Conservation (phyloP, 495 filamentous ascomycete genomes). For the Schizothecium vesticola region DNA sequence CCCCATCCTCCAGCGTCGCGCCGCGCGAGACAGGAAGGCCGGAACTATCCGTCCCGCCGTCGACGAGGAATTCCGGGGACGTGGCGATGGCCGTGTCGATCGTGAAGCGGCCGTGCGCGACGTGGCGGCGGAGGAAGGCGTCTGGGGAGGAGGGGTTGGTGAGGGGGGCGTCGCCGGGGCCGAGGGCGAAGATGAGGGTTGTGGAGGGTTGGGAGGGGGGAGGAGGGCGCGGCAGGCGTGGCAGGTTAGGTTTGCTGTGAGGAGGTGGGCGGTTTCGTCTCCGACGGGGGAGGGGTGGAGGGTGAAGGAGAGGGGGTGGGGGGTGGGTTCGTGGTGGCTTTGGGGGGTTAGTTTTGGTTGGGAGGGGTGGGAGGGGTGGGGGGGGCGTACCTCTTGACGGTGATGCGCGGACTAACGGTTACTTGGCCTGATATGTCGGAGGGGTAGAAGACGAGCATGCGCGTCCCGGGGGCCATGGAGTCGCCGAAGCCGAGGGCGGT, state of each 20-base stretch:
- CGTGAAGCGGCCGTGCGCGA: slow-evolving; percentile 48
- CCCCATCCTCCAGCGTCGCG: not conserved
- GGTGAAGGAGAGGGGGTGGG: not conserved
- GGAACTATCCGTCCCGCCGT: slow-evolving; percentile 11
- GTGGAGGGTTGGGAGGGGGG: slow-evolving; percentile 33
- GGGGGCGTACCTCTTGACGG: not conserved
- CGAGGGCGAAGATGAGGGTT: slow-evolving; percentile 54
- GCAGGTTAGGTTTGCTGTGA: slow-evolving; percentile 46
- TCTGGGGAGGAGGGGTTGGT: slow-evolving; percentile 20
- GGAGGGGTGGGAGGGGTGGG: not conserved
- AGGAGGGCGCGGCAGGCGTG: slow-evolving; percentile 39
- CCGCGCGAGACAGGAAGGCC: slow-evolving; percentile 12
- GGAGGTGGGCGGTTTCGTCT: slow-evolving; percentile 30
- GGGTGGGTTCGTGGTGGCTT: slow-evolving; percentile 12
- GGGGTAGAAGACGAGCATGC: slow-evolving; percentile 27
- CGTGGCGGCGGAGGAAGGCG: slow-evolving; percentile 48
- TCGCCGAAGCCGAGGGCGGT: slow-evolving; percentile 27
- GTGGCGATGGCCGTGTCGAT: slow-evolving; percentile 49
- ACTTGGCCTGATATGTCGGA: not conserved
- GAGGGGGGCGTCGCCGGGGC: slow-evolving; percentile 28
- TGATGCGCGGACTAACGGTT: slow-evolving; percentile 7
- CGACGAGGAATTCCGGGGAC: slow-evolving; percentile 24
- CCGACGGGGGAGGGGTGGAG: not conserved
- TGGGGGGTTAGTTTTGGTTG: slow-evolving; percentile 11
- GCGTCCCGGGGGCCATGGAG: slow-evolving; percentile 15